Base-by-base conservation (phyloP, 2,329 filamentous ascomycete genomes). In the Tolypocladium guangdongense region DNA sequence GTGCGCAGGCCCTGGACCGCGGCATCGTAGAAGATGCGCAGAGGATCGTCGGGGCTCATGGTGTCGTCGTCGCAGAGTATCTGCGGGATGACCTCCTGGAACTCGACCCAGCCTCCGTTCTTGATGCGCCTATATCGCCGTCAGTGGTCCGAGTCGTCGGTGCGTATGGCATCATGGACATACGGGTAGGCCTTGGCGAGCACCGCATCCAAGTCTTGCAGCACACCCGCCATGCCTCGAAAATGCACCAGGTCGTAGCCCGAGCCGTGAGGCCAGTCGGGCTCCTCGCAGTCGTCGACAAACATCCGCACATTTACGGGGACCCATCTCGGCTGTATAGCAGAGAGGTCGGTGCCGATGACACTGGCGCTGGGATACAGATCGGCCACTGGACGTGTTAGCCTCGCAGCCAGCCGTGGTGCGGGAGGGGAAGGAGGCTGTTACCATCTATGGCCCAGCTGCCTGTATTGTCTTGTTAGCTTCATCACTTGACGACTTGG, bases 261-360 rank as follows among this genome's bases (percentile, higher is more conserved):
- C 4, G 71, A 66, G 50, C 77, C 79, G 30, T 70, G 68, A 5
- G 68, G 57, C 83, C 83, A 86, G 10, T 78, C 73, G 48, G 78
- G 72, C 57, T 84, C 68, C 54, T 70, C 80, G 50, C 77, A 75
- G 61, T 86, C 82, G 59, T 86, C 82, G 11, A 86, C 74, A 54
- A 83, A 70, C 66, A 84, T 84, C 8, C 71, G 72, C n/a, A 81
- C 73, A 60, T 85, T 85, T 12, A 77, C 73, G 18, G 81, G 82
- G 14, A 84, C 72, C 65, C 69, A 73, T 37, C 64, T 66, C 2
- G 73, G 71, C 57, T 77, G 74, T 22, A 76, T 76, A 2, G 74
- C 72, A 3, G 72, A 74, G 20, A 76, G 57, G 51, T 76, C 72
- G 30, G 68, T 71, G 46, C 72, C 73, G 18, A 71, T 54, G 2